phyloP scores from a whole-genome alignment of 2,329 filamentous ascomycete species.

The Aspergillus vadensis region DNA sequence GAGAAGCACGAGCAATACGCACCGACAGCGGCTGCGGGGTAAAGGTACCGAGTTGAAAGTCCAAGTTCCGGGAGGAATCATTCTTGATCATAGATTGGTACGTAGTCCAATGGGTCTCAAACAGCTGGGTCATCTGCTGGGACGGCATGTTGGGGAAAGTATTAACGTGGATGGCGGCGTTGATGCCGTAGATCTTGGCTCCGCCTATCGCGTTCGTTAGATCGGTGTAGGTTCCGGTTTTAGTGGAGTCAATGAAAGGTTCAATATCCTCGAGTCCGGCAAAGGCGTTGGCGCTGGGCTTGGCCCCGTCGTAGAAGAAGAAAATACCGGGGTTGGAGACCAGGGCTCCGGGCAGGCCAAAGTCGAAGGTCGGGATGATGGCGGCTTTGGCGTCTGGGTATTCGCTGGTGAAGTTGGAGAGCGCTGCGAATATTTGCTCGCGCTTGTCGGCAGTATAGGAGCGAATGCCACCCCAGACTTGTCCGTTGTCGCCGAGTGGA shows the following conservation, averaged over 20 bases:
- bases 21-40: constrained; percentile 12
- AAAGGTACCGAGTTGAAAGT: constrained; percentile 13
- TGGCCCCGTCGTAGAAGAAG: constrained; percentile 17
- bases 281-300: constrained; percentile 9
- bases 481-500: constrained; percentile 7
- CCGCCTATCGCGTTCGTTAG: constrained; percentile 13
- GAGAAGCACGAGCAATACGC: constrained; percentile 5
- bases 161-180: constrained; percentile 13
- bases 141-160: constrained; percentile 13
- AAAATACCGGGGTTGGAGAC: constrained; percentile 13
- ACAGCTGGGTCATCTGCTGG: constrained; percentile 2
- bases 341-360: constrained; percentile 6
- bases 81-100: constrained; percentile 13
- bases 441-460: constrained; percentile 8
- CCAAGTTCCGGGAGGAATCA: neutral
- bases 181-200: constrained; percentile 14
- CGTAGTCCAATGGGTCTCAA: constrained; percentile 8
- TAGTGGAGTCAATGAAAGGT: constrained; percentile 10
- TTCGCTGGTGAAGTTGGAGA: constrained; percentile 8
- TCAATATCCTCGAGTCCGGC: constrained; percentile 11
- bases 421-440: constrained; percentile 7
- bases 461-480: constrained; percentile 11
- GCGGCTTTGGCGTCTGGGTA: constrained; percentile 16
- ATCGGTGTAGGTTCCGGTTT: constrained; percentile 6
- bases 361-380: constrained; percentile 15